Percentiles rank a stretch among this genome's conserved stretches.
phyloP scores from a whole-genome alignment of 2,329 filamentous ascomycete species.

The Endocalyx cinctus region DNA sequence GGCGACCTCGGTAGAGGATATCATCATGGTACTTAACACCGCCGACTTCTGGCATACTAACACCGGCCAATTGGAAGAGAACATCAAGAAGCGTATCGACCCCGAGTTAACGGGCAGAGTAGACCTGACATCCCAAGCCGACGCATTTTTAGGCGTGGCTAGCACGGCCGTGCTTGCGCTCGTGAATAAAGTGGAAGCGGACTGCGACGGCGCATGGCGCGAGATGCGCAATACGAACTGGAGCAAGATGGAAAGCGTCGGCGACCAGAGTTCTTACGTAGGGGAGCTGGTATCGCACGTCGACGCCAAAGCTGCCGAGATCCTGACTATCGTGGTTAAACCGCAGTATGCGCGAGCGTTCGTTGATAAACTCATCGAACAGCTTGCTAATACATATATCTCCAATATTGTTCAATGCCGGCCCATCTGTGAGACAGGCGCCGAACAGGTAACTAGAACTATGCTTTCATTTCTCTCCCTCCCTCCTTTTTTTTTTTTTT shows the following conservation, averaged over 20 bases:
- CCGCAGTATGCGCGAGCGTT: slow-evolving; percentile 92
- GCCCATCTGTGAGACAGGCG: slow-evolving; percentile 88
- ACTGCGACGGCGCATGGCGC: slow-evolving; percentile 83
- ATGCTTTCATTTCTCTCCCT: background rate
- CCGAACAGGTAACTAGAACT: slow-evolving; percentile 70
- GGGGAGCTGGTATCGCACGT: slow-evolving; percentile 72
- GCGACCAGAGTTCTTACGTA: slow-evolving; percentile 91
- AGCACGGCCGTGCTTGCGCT: slow-evolving; percentile 80
- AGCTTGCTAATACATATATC: slow-evolving; percentile 74
- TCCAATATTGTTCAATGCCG: slow-evolving; percentile 81
- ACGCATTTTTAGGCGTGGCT: slow-evolving; percentile 92
- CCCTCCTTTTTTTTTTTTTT: background rate
- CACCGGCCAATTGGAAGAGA: slow-evolving; percentile 89
- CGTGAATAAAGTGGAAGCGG: slow-evolving; percentile 76
- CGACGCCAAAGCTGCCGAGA: slow-evolving; percentile 67
- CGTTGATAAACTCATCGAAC: slow-evolving; percentile 91
- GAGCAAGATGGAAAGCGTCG: slow-evolving; percentile 88
- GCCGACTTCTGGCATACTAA: slow-evolving; percentile 97
- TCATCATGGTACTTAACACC: slow-evolving; percentile 86
- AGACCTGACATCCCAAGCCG: slow-evolving; percentile 87
- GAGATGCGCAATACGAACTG: slow-evolving; percentile 97
- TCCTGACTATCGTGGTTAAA: slow-evolving; percentile 75
- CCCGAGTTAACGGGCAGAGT: slow-evolving; percentile 69
- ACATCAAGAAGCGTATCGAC: slow-evolving; percentile 87
- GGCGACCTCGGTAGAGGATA: slow-evolving; percentile 65